Conservation (phyloP, 208 protist genomes). For the Acanthamoeba pearcei region DNA sequence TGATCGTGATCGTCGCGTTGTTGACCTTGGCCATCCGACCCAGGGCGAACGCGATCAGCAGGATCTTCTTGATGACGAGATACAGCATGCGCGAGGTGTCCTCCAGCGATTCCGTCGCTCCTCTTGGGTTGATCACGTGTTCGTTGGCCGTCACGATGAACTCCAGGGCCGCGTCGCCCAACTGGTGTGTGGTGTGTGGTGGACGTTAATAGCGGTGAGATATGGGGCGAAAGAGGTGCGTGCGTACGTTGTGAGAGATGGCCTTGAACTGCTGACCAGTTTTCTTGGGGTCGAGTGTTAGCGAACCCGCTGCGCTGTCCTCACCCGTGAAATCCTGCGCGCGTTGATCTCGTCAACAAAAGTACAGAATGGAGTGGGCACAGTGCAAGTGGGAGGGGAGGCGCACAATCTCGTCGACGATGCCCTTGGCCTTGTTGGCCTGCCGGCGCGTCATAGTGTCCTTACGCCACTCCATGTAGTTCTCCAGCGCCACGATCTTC, state of each 20-base stretch:
- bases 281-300: slow-evolving; percentile 43
- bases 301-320: neutral
- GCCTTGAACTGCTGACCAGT: slow-evolving; percentile 17
- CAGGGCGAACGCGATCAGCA: neutral
- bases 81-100: slow-evolving; percentile 35
- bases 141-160: slow-evolving; percentile 76
- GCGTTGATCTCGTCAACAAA: no score
- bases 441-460: slow-evolving; percentile 72
- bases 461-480: slow-evolving; percentile 71
- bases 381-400: no score
- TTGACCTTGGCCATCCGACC: slow-evolving; percentile 53
- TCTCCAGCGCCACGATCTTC: slow-evolving; percentile 66
- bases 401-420: slow-evolving; percentile 1
- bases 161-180: slow-evolving; percentile 72
- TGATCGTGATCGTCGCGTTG: slow-evolving; percentile 47
- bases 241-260: slow-evolving; percentile 22
- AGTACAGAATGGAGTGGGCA: no score
- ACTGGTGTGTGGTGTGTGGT: neutral
- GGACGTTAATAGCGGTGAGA: neutral
- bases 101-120: slow-evolving; percentile 50
- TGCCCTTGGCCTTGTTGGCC: slow-evolving; percentile 67
- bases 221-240: neutral
- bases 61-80: slow-evolving; percentile 30
- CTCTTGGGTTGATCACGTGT: slow-evolving; percentile 49
- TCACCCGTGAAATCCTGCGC: neutral